Evolutionary conservation across 208 protist species (phyloP), one percentile per base, ranked within the genome.

Genomic region (Wallacemonas collosoma): DNA sequence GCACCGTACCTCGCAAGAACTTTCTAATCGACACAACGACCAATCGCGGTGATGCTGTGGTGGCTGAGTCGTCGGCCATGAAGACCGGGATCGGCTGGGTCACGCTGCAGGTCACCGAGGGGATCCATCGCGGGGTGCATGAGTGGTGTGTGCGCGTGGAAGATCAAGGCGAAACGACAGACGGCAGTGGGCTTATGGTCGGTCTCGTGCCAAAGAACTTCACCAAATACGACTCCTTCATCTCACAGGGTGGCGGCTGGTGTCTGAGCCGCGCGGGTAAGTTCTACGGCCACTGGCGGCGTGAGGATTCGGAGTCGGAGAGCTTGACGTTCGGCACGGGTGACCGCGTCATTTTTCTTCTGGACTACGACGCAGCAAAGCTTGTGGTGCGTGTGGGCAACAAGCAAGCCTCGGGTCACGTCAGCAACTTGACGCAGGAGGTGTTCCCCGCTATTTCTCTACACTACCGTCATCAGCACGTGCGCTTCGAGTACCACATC

Each of bases 181-280:
- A 98, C 57, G 94, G 91, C 39, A 97, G 92, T 64, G 94, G 94
- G 45, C 79, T 98, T 45, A 98, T 98, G 94, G 77, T 98, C n/a
- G 94, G 94, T 53, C 86, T 98, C 58, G 86, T 96, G 15, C 94
- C 94, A 2, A 95, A 95, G 68, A 90, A 47, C 56, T 98, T 96
- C 72, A 76, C 71, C 67, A 95, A 96, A 74, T 97, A 93, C 74
- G 94, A 98, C 77, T 96, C 92, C 51, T 98, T 98, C 71, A 97
- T 98, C 40, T 97, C 92, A 0, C 94, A 98, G 60, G 92, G 94
- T 2, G 90, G 91, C 17, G 94, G 94, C 15, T 98, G 94, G 94
- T 98, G 94, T 64, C 67, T 98, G 35, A 96, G 91, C 54, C 85
- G 94, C 3, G 94, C 94, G 6, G 94, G 94, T 41, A 98, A 98